Percentiles rank a stretch among this genome's conserved stretches.
phyloP scores from a whole-genome alignment of 345 rosid species.

The Streptanthus diversifolius region DNA sequence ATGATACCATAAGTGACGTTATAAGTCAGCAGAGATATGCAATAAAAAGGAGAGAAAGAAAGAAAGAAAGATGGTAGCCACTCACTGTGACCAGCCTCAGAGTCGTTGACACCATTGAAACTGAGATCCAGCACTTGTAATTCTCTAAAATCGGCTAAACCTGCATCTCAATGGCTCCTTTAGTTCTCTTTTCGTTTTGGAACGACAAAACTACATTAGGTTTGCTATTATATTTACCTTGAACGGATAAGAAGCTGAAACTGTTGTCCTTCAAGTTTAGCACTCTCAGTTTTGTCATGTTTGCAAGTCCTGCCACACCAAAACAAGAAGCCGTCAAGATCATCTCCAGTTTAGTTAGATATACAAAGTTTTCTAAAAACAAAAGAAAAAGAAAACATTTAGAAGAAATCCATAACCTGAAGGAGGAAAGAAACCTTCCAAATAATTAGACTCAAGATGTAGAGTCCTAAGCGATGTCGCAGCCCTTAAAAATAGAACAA shows the following conservation, averaged over 20 bases:
- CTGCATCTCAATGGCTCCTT: not conserved
- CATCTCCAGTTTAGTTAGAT: not conserved
- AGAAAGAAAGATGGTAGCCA: not conserved
- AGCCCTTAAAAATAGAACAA: slow-evolving; percentile 17
- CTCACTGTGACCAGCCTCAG: slow-evolving; percentile 15
- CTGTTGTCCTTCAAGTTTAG: slow-evolving; percentile 8
- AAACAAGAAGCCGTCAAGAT: not conserved
- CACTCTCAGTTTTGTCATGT: slow-evolving; percentile 7
- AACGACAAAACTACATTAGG: not conserved
- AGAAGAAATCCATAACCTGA: slow-evolving; percentile 2
- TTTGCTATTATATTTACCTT: slow-evolving; percentile 7
- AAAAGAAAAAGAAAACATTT: not conserved
- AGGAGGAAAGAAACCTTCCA: slow-evolving; percentile 29
- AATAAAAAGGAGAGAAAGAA: not conserved
- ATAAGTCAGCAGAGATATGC: not conserved
- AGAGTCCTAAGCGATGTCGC: slow-evolving; percentile 10
- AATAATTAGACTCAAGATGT: slow-evolving; percentile 12
- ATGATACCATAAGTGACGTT: not conserved
- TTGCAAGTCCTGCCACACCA: not conserved
- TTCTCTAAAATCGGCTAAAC: not conserved
- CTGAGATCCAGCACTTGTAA: slow-evolving; percentile 10
- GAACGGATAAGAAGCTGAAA: slow-evolving; percentile 17
- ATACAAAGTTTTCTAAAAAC: not conserved
- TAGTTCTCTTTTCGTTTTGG: not conserved
- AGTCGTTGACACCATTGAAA: slow-evolving; percentile 4